Evolutionary conservation across 805 yeast species (phyloP).

Genomic region (Schizosaccharomyces japonicus): DNA sequence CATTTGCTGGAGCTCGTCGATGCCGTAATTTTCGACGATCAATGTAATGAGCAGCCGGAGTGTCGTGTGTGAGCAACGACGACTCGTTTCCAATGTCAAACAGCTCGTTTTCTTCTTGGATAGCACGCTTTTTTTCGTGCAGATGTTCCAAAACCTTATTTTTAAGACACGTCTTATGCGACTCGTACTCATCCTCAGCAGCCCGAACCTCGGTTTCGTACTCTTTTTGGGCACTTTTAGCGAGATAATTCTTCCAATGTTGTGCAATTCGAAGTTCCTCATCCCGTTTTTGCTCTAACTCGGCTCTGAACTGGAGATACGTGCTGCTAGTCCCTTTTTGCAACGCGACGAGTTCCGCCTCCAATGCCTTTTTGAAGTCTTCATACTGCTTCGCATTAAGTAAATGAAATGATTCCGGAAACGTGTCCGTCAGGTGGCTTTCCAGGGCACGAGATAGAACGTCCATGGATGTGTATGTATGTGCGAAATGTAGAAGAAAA

Average conservation of each 20-base stretch:
- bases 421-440: background rate
- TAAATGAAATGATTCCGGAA: background rate
- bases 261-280: background rate
- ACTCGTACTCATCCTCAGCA: background rate
- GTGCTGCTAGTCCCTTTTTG: background rate
- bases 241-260: background rate
- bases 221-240: background rate
- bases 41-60: background rate
- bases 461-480: no score
- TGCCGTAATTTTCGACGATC: conserved; percentile 4
- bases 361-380: background rate
- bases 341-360: background rate
- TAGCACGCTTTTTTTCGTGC: background rate
- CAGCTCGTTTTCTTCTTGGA: background rate
- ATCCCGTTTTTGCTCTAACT: background rate
- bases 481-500: no score
- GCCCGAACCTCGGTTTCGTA: background rate
- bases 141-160: background rate
- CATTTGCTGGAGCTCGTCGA: background rate
- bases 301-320: background rate
- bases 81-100: conserved; percentile 1
- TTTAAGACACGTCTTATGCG: background rate
- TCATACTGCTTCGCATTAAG: background rate
- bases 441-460: background rate
- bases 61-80: background rate